phyloP scores from a whole-genome alignment of 1,284 basidiomycete species.

The Malassezia obtusa region DNA sequence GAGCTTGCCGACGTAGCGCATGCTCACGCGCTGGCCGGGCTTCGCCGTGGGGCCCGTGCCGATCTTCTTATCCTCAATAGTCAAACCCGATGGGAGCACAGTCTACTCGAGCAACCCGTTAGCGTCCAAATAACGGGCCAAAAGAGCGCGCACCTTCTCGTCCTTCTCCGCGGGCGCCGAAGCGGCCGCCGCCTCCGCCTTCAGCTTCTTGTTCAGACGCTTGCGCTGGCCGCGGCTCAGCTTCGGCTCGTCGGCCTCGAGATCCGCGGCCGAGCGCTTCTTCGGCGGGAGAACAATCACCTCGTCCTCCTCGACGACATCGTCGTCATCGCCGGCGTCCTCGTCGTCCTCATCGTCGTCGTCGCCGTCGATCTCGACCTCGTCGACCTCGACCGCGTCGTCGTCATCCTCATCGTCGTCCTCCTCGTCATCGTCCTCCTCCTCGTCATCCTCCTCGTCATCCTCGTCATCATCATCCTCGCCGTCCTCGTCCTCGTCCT shows the following conservation, averaged over 20 bases:
- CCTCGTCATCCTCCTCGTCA: slow-evolving; percentile 20
- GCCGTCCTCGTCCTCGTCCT: slow-evolving; percentile 20
- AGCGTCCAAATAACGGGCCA: slow-evolving; percentile 11
- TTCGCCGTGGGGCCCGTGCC: slow-evolving; percentile 76
- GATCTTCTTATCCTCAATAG: slow-evolving; percentile 65
- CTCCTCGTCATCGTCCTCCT: slow-evolving; percentile 59
- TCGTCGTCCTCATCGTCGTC: slow-evolving; percentile 51
- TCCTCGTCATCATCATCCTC: slow-evolving; percentile 23
- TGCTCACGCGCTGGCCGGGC: slow-evolving; percentile 68
- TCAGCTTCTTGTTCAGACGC: slow-evolving; percentile 59
- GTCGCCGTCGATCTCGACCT: slow-evolving; percentile 57
- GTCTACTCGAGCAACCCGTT: slow-evolving; percentile 37
- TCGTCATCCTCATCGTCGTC: slow-evolving; percentile 26
- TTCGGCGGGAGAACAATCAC: slow-evolving; percentile 47
- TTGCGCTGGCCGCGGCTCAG: slow-evolving; percentile 48
- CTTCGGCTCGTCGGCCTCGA: slow-evolving; percentile 47
- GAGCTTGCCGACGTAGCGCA: slow-evolving; percentile 86
- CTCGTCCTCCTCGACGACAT: slow-evolving; percentile 25
- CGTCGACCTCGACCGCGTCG: slow-evolving; percentile 35
- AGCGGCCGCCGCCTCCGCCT: slow-evolving; percentile 49
- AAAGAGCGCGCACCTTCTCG: slow-evolving; percentile 49
- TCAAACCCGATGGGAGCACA: slow-evolving; percentile 63
- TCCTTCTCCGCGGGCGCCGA: slow-evolving; percentile 30
- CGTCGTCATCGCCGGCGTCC: slow-evolving; percentile 39
- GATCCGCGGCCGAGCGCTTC: slow-evolving; percentile 57